A percentile compares a stretch with the other conserved stretches of the same genome.
phyloP scores from a whole-genome alignment of 306 rosid genomes.

The Cicer yamashitae region DNA sequence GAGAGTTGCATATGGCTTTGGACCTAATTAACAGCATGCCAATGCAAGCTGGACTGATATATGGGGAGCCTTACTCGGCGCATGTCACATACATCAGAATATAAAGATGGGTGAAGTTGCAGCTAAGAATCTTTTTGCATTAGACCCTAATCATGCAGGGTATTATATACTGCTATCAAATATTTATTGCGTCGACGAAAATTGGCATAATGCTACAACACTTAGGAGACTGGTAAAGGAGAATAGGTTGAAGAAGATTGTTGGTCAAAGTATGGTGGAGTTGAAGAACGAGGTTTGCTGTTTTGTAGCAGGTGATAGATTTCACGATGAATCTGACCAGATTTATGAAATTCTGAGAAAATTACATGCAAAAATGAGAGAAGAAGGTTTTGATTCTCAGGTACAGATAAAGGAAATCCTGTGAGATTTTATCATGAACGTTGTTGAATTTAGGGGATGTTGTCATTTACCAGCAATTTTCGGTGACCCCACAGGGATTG shows the following conservation, averaged over 20 bases:
- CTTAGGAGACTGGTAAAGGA: slow-evolving; percentile 65
- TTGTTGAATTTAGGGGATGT: slow-evolving; percentile 7
- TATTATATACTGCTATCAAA: slow-evolving; percentile 69
- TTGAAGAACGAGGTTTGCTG: slow-evolving; percentile 54
- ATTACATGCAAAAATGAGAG: slow-evolving; percentile 62
- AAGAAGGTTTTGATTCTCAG: slow-evolving; percentile 43
- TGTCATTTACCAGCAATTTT: slow-evolving; percentile 4
- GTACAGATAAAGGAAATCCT: slow-evolving; percentile 27
- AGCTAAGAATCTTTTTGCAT: slow-evolving; percentile 62
- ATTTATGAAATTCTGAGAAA: slow-evolving; percentile 60
- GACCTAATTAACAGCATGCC: slow-evolving; percentile 64
- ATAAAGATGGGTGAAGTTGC: slow-evolving; percentile 71
- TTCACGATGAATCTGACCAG: slow-evolving; percentile 53
- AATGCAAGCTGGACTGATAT: slow-evolving; percentile 61
- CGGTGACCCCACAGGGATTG: background rate
- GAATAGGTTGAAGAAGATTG: slow-evolving; percentile 64
- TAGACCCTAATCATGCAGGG: slow-evolving; percentile 71
- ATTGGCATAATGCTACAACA: slow-evolving; percentile 69
- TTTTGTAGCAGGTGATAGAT: slow-evolving; percentile 63
- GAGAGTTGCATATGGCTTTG: slow-evolving; percentile 73
- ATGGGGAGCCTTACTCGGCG: slow-evolving; percentile 89
- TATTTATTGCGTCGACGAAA: slow-evolving; percentile 65
- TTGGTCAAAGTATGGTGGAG: slow-evolving; percentile 66
- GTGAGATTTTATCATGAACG: slow-evolving; percentile 4
- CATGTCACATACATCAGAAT: slow-evolving; percentile 72